Base-by-base conservation (phyloP, 2,329 filamentous ascomycete genomes). In the Sarocladium brachiariae region DNA sequence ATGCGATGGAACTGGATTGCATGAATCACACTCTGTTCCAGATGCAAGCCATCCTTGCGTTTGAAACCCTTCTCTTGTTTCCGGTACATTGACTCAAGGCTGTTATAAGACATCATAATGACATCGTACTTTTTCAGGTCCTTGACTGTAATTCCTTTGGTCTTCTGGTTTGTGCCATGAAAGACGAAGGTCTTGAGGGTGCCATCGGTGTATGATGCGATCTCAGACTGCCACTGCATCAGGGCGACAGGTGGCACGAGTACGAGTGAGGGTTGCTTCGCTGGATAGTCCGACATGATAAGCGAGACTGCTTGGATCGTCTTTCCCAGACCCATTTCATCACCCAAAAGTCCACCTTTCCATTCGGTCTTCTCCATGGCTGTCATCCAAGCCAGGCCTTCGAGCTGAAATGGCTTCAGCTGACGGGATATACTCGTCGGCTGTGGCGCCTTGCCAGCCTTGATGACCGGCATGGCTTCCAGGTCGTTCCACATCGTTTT, bases 261-360 rank as follows among this genome's bases (percentile, higher is more conserved):
- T 1, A 97, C 91, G 3, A 97, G 75, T 0, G 89, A 87, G 1
- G 93, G 92, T 50, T 85, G 72, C 58, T 86, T 86, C 19, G 84
- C 52, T 3, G 91, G 92, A 60, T 88, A 96, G 64, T 97, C 91
- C 1, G 92, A 96, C 93, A 97, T 97, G 67, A 99, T 90, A 39
- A 99, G 78, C 2, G 92, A 96, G 16, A 99, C 93, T 2, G 93
- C 92, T 68, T 99, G 93, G 48, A 99, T 97, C 0, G 93, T 99
- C 72, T 99, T 99, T 47, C 93, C 93, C 70, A 99, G 87, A 6
- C 93, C 93, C 93, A 99, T 99, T 69, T 99, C 93, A 59, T 99
- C 93, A 53, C 93, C 93, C 2, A 99, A 78, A 2, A 99, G 75
- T 13, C 93, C 93, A 16, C 93, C 93, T 61, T 84, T 88, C 78